Conservation (phyloP, 306 rosid species). For the Luffa aegyptiaca region DNA sequence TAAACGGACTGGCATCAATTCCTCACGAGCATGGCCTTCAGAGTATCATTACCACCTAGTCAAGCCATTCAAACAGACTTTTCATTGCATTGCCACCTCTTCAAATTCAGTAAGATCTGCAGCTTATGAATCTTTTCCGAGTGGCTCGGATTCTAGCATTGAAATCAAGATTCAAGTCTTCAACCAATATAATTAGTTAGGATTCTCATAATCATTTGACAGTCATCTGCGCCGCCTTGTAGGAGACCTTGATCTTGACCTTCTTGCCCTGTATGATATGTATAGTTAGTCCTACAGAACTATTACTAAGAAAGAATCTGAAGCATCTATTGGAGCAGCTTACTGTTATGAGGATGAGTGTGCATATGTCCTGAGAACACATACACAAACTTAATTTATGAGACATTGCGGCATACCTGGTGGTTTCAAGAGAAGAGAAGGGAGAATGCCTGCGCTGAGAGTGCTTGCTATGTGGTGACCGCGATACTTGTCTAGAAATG, state of each 20-base stretch:
- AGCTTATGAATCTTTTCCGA: background rate
- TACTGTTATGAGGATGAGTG: conserved; percentile 38
- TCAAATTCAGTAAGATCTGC: background rate
- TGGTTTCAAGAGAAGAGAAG: conserved; percentile 80
- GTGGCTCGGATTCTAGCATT: background rate
- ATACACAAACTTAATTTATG: conserved; percentile 37
- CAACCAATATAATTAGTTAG: background rate
- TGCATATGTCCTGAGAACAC: conserved; percentile 54
- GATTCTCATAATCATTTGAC: background rate
- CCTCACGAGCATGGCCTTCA: background rate
- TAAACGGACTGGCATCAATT: background rate
- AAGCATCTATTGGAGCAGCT: conserved; percentile 73
- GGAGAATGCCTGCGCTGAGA: conserved; percentile 99
- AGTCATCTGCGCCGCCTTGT: conserved; percentile 60
- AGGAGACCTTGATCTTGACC: conserved; percentile 88
- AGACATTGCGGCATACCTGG: conserved; percentile 67
- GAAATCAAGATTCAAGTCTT: background rate
- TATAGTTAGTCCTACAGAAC: conserved; percentile 17
- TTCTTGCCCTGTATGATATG: conserved; percentile 57
- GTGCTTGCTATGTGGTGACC: conserved; percentile 99
- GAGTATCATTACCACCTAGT: background rate
- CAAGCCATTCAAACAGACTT: conserved; percentile 2
- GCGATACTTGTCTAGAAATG: conserved; percentile 99
- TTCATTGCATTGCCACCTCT: background rate
- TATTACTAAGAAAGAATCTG: conserved; percentile 16